Percentiles rank a stretch among this genome's conserved stretches.
These are phyloP conservation scores for Withania somnifera DNA, from an alignment of 305 asterid species.

Conservation along the genomic window DNA sequence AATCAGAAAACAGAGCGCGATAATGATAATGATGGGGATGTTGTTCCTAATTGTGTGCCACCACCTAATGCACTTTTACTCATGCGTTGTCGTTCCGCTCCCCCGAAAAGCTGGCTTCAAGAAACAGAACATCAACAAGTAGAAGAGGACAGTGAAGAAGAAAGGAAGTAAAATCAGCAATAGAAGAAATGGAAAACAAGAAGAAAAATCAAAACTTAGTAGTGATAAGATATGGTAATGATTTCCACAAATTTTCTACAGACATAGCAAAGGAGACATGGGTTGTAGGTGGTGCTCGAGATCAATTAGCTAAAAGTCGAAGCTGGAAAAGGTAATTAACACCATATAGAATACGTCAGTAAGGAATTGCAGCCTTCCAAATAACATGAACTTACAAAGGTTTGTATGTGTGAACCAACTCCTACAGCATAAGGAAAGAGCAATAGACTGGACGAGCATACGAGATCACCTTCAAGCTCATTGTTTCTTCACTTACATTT, in stretches of 20 bases:
- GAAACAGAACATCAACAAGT: slow-evolving; percentile 24
- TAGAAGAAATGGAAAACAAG: slow-evolving; percentile 7
- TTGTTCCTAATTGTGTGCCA: slow-evolving; percentile 23
- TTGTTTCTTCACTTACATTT: neutral
- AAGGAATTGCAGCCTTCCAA: neutral
- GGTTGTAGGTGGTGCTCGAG: slow-evolving; percentile 61
- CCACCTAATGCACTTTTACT: slow-evolving; percentile 72
- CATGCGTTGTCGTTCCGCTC: slow-evolving; percentile 92
- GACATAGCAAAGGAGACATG: slow-evolving; percentile 66
- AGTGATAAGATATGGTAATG: slow-evolving; percentile 42
- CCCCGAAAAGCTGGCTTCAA: slow-evolving; percentile 64
- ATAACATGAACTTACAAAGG: neutral
- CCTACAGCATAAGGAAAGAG: slow-evolving; percentile 1
- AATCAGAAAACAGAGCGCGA: slow-evolving; percentile 16
- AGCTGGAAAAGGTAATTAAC: slow-evolving; percentile 63
- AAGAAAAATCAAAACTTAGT: slow-evolving; percentile 26
- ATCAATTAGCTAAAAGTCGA: slow-evolving; percentile 51
- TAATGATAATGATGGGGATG: slow-evolving; percentile 2
- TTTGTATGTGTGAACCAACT: neutral
- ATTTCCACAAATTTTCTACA: slow-evolving; percentile 37
- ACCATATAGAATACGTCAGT: neutral
- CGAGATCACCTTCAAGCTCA: slow-evolving; percentile 3
- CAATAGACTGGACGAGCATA: neutral
- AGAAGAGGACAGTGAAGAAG: neutral
- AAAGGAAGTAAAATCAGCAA: neutral